These are phyloP conservation scores for Colletotrichum tropicale DNA, from an alignment of 2,329 filamentous ascomycete species.

Conservation along the genomic window DNA sequence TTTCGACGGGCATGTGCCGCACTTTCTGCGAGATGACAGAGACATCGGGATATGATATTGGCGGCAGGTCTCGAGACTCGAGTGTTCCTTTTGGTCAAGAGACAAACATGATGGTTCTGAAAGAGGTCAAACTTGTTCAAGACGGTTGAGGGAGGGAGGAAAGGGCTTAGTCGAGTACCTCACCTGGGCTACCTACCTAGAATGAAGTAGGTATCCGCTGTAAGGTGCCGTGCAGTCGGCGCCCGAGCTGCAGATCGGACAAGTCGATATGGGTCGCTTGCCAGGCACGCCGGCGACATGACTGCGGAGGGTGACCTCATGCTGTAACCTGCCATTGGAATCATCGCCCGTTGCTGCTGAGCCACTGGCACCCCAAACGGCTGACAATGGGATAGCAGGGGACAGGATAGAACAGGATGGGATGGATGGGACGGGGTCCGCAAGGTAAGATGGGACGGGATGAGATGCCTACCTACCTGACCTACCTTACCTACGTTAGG, in stretches of 20 bases:
- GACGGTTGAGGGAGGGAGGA: not conserved
- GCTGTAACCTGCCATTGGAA: not conserved
- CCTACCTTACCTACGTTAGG: not conserved
- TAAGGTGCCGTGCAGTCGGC: not conserved
- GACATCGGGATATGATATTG: constrained; percentile 2
- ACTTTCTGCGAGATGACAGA: constrained; percentile 10
- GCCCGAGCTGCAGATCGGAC: not conserved
- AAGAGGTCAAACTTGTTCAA: not conserved
- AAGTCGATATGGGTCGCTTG: not conserved
- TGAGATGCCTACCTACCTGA: not conserved
- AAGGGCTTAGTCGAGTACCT: too few relatives aligned
- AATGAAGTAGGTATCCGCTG: not conserved
- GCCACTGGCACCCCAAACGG: not conserved
- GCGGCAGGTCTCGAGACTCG: not conserved
- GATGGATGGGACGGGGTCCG: not conserved
- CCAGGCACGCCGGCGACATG: not conserved
- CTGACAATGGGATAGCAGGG: not conserved
- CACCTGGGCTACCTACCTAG: not conserved
- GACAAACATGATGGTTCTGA: not conserved
- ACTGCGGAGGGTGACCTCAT: not conserved
- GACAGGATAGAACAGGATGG: not conserved
- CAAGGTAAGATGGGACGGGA: not conserved
- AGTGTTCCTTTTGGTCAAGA: not conserved
- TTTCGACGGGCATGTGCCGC: constrained; percentile 12
- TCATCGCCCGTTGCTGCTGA: not conserved